A percentile compares a stretch with the other conserved stretches of the same genome.
Evolutionary conservation across 1,139 yeast species (phyloP).

Genomic region (Suhomyces bolitotheri): DNA sequence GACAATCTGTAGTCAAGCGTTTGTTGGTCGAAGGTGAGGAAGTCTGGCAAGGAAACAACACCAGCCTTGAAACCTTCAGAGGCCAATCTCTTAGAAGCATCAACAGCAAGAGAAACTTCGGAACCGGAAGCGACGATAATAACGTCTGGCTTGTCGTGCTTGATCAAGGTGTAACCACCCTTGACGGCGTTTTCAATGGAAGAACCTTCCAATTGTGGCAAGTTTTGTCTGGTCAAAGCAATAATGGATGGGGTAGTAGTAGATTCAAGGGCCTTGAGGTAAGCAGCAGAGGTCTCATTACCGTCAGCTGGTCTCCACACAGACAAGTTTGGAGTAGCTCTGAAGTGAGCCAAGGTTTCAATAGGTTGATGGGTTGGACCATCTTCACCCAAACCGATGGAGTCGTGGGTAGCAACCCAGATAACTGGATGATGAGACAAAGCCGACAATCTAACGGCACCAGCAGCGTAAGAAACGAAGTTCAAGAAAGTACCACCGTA

Average conservation of each 20-base stretch:
- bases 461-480: slow-evolving; percentile 97
- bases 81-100: slow-evolving; percentile 66
- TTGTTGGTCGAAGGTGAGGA: slow-evolving; percentile 87
- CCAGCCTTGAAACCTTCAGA: slow-evolving; percentile 70
- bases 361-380: slow-evolving; percentile 99
- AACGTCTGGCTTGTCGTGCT: slow-evolving; percentile 67
- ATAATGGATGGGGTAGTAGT: slow-evolving; percentile 81
- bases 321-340: slow-evolving; percentile 92
- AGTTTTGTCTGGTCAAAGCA: slow-evolving; percentile 95
- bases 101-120: slow-evolving; percentile 84
- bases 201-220: slow-evolving; percentile 95
- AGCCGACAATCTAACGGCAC: slow-evolving; percentile 95
- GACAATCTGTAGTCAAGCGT: slow-evolving; percentile 73
- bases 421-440: slow-evolving; percentile 90
- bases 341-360: slow-evolving; percentile 96
- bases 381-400: slow-evolving; percentile 99
- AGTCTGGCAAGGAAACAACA: slow-evolving; percentile 93
- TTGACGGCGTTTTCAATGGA: slow-evolving; percentile 85
- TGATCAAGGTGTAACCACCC: slow-evolving; percentile 88
- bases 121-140: slow-evolving; percentile 93
- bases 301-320: slow-evolving; percentile 99
- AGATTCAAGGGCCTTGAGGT: slow-evolving; percentile 72
- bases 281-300: slow-evolving; percentile 97
- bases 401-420: slow-evolving; percentile 99
- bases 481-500: slow-evolving; percentile 98